These are phyloP conservation scores for Vitis hybrid DNA, from an alignment of 177 flowering plant species.

Conservation along the genomic window DNA sequence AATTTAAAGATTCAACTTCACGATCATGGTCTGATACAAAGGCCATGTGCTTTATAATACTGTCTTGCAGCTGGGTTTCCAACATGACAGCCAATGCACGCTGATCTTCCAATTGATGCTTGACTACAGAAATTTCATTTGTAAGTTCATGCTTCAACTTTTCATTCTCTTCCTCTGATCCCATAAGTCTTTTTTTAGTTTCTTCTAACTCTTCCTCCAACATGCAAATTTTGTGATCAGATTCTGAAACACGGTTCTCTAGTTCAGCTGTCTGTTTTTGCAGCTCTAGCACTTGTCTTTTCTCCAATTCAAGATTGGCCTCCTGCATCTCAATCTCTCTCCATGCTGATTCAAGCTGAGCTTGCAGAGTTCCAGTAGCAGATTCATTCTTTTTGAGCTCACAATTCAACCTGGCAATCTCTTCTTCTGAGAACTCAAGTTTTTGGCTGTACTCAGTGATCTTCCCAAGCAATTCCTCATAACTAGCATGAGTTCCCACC, in stretches of 20 bases:
- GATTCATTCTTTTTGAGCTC: constrained; percentile 20
- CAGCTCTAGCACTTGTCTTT: constrained; percentile 18
- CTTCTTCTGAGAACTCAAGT: constrained; percentile 29
- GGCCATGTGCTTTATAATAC: constrained; percentile 17
- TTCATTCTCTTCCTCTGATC: constrained; percentile 33
- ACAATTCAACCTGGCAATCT: constrained; percentile 21
- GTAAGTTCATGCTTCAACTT: constrained; percentile 26
- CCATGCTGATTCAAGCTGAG: constrained; percentile 26
- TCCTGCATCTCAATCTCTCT: constrained; percentile 25
- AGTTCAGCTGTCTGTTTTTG: constrained; percentile 23
- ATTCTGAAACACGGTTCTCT: constrained; percentile 25
- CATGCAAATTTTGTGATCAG: constrained; percentile 12
- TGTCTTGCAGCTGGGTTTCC: constrained; percentile 42
- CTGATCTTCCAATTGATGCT: constrained; percentile 22
- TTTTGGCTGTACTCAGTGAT: constrained; percentile 13
- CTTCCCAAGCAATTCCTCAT: constrained; percentile 18
- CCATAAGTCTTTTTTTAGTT: constrained; percentile 20
- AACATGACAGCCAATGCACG: constrained; percentile 27
- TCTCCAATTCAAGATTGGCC: constrained; percentile 29
- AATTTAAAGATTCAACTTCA: constrained; percentile 39
- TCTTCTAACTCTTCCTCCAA: constrained; percentile 26
- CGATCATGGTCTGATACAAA: constrained; percentile 31
- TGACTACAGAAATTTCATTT: constrained; percentile 5
- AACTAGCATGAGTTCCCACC: constrained; percentile 5
- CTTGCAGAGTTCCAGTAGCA: constrained; percentile 11